phyloP scores from a whole-genome alignment of 345 rosid genomes.

The Psidium friedrichsthalianum region DNA sequence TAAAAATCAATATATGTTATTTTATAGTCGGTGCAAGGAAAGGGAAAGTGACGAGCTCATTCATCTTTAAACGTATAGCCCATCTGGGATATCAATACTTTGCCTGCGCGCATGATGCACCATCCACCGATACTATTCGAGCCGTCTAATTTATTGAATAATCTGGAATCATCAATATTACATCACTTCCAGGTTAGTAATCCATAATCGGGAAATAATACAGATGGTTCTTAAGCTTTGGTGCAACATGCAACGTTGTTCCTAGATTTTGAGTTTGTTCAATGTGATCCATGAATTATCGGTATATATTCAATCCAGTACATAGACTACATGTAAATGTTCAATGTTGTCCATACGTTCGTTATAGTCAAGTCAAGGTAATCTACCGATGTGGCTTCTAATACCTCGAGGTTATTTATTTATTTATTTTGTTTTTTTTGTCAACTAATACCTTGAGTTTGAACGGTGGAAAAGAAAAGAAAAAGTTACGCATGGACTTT shows the following conservation, averaged over 20 bases:
- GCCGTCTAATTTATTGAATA: background rate
- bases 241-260: fast-evolving
- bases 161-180: background rate
- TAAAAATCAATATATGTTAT: background rate
- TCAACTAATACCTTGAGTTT: background rate
- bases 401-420: no score
- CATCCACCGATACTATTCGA: background rate
- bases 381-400: background rate
- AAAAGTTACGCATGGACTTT: background rate
- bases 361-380: background rate
- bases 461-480: background rate
- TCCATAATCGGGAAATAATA: background rate
- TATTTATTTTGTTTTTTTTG: no score
- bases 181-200: background rate
- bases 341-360: background rate
- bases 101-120: background rate
- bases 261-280: background rate
- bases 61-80: background rate
- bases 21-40: background rate
- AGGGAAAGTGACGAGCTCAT: background rate
- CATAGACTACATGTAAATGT: background rate
- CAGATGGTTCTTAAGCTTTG: background rate
- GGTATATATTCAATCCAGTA: background rate
- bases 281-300: background rate
- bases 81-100: background rate